Conservation (phyloP, 2,329 filamentous ascomycete genomes). For the Aspergillus sergii region DNA sequence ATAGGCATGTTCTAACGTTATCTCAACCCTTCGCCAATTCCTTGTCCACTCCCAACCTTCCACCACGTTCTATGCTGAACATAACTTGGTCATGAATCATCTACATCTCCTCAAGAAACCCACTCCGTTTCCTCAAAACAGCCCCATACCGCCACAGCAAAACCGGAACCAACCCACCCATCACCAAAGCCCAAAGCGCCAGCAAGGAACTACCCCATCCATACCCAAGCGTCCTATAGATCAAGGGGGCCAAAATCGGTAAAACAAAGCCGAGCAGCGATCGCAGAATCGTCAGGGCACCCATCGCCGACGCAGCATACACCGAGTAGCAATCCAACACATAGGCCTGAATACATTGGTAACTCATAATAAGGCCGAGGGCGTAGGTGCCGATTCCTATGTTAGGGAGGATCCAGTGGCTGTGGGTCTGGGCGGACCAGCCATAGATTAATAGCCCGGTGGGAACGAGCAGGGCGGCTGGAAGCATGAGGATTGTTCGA, state of each 20-base stretch:
- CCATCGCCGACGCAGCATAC: not conserved
- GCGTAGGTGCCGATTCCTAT: not conserved
- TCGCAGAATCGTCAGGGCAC: not conserved
- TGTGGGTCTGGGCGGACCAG: not conserved
- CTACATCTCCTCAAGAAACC: not conserved
- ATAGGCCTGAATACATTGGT: slow-evolving; percentile 2
- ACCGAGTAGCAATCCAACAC: not conserved
- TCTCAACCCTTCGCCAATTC: not conserved
- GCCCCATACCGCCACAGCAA: not conserved
- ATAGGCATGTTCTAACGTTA: not conserved
- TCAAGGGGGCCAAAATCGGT: not conserved
- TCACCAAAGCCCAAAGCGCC: not conserved
- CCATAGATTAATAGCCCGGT: not conserved
- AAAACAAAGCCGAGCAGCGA: not conserved
- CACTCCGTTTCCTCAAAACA: not conserved
- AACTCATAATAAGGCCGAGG: not conserved
- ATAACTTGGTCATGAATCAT: fast-evolving
- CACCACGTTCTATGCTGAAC: too few relatives aligned
- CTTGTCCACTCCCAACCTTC: not conserved
- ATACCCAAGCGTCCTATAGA: not conserved
- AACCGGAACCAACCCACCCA: not conserved
- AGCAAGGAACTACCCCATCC: not conserved
- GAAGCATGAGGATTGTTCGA: not conserved
- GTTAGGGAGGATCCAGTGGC: not conserved
- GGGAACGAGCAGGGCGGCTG: not conserved